A percentile compares a stretch with the other conserved stretches of the same genome.
Evolutionary conservation across 2,329 filamentous ascomycete genomes (phyloP).

Genomic region (Aspergillus bombycis): DNA sequence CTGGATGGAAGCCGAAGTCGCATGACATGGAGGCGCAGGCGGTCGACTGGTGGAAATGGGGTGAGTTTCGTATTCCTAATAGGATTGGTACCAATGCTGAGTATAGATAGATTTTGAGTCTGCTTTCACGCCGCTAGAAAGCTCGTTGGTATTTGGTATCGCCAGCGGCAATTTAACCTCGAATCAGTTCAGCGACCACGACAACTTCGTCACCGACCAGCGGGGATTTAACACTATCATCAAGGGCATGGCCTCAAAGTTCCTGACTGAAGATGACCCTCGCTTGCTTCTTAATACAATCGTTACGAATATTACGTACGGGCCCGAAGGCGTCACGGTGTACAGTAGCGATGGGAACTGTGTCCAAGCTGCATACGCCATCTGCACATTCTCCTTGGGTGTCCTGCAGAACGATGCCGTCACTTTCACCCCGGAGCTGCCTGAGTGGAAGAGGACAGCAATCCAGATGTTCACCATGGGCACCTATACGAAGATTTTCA

Average conservation of each 20-base stretch:
- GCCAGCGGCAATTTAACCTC: conserved; percentile 63
- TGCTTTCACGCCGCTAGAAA: conserved; percentile 58
- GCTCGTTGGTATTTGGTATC: conserved; percentile 58
- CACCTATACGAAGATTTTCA: conserved; percentile 74
- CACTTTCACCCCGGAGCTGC: conserved; percentile 61
- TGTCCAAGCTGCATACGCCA: conserved; percentile 62
- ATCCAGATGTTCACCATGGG: conserved; percentile 70
- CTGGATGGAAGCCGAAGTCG: conserved; percentile 63
- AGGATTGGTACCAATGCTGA: background rate
- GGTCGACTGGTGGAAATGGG: conserved; percentile 62
- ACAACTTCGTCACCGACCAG: conserved; percentile 64
- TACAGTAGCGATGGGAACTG: conserved; percentile 59
- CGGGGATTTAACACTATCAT: conserved; percentile 64
- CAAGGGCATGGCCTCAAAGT: conserved; percentile 59
- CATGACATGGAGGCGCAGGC: conserved; percentile 59
- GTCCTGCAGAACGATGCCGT: conserved; percentile 66
- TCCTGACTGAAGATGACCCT: conserved; percentile 58
- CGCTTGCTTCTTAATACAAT: conserved; percentile 63
- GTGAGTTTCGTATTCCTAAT: conserved; percentile 18
- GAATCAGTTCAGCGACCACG: conserved; percentile 63
- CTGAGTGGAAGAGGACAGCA: conserved; percentile 65
- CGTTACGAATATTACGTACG: conserved; percentile 60
- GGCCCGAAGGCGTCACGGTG: conserved; percentile 56
- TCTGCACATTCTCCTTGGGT: conserved; percentile 69
- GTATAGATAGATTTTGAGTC: conserved; percentile 57